Conservation (phyloP, 1,284 basidiomycete genomes). For the Cryptococcus sp. region DNA sequence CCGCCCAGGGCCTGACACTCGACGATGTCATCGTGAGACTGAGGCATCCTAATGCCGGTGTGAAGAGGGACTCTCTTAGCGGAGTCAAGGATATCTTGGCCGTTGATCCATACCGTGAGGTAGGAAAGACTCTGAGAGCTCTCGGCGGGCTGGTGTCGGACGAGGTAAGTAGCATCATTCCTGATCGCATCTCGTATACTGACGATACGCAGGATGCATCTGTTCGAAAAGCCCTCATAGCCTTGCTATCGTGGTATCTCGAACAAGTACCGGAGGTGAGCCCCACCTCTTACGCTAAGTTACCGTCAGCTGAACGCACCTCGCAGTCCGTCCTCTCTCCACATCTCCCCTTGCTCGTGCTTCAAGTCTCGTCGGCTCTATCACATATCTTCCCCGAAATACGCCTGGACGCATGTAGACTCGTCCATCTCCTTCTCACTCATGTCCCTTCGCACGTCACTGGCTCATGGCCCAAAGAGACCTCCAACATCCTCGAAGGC, state of each 20-base stretch:
- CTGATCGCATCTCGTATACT: too few relatives aligned
- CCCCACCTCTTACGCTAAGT: constrained; percentile 15
- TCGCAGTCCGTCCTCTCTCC: constrained; percentile 66
- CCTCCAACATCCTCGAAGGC: constrained; percentile 47
- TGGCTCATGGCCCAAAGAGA: constrained; percentile 62
- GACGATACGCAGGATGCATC: constrained; percentile 46
- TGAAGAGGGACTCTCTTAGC: constrained; percentile 77
- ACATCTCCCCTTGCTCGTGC: constrained; percentile 70
- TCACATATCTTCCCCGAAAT: constrained; percentile 95
- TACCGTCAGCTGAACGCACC: constrained; percentile 3
- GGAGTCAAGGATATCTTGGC: constrained; percentile 80
- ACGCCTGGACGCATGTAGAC: constrained; percentile 80
- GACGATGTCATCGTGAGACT: constrained; percentile 75
- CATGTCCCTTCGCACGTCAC: constrained; percentile 69
- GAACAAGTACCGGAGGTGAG: constrained; percentile 64
- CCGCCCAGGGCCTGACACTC: constrained; percentile 73
- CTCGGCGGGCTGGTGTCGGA: constrained; percentile 75
- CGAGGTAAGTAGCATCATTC: constrained; percentile 60
- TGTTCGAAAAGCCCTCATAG: constrained; percentile 55
- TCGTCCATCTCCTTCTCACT: constrained; percentile 77
- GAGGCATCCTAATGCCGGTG: constrained; percentile 77
- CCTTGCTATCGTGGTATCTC: constrained; percentile 68
- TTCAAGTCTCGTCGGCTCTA: constrained; percentile 87
- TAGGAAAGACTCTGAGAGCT: constrained; percentile 67
- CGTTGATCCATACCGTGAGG: constrained; percentile 61